Base-by-base conservation (phyloP, 257 asterid species). In the Nicotiana knightiana region DNA sequence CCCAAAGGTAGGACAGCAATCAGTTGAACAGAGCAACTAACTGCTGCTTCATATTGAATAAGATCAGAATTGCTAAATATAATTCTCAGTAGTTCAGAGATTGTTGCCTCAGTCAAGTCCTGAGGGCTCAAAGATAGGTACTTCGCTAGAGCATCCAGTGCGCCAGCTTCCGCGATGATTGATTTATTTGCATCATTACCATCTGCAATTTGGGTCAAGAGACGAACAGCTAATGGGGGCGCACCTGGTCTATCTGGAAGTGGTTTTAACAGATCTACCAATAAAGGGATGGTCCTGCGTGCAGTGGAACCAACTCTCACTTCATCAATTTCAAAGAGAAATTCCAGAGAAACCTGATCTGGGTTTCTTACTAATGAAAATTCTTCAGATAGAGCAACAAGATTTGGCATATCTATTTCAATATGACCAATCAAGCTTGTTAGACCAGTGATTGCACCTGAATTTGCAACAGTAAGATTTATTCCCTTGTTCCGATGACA, bases 1-100 rank as follows among this genome's bases (percentile, higher is more conserved):
- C 98, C 98, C 92, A 93, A 89, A 78, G 87, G 95, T 80, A 95
- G 97, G 88, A 93, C 96, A 17, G 97, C 97, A 39, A 95, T 85
- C 80, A 95, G 93, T 85, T 92, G 98, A 82, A 76, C 66, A 84
- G 91, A 82, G 87, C 97, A 95, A 83, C 92, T 89, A 63, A 88
- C 81, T 81, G 95, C 92, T 55, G 92, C 91, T 80, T 88, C 89
- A 71, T 91, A 86, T 57, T 75, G 90, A 84, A 91, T 89, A 87
- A 95, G 90, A 85, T 90, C 89, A 3, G 89, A 85, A 84, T 89
- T 87, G 85, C 89, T 88, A 86, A 93, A 95, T 84, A 95, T 83
- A 86, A 92, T 89, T 85, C 94, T 86, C 64, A 95, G 82, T 76
- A 95, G 86, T 86, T 92, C 97, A 54, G 97, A 92, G 80, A 93